Conservation (phyloP, 2,329 filamentous ascomycete species). For the Tympanopsis confertula region DNA sequence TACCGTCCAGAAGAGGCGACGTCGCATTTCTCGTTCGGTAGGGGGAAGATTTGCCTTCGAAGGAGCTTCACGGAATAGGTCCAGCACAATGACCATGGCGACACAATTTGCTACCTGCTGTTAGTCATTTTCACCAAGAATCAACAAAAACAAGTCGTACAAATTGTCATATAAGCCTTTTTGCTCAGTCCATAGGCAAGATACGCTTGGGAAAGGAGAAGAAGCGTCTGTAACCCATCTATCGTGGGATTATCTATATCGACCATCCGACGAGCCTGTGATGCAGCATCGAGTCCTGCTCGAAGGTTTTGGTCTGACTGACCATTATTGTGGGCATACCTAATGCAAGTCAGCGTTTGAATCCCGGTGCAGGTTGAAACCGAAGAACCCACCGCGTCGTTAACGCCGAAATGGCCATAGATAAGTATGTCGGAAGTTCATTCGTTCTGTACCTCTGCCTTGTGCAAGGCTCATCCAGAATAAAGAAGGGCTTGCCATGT, state of each 20-base stretch:
- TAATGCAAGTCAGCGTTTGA: too few relatives aligned
- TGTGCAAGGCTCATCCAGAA: conserved; percentile 66
- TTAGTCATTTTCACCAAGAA: too few relatives aligned
- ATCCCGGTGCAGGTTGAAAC: too few relatives aligned
- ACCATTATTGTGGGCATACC: conserved; percentile 40
- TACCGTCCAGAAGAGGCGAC: conserved; percentile 80
- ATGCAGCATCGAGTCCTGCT: conserved; percentile 53
- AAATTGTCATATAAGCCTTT: conserved; percentile 76
- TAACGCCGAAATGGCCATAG: conserved; percentile 39
- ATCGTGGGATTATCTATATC: conserved; percentile 74
- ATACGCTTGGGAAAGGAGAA: conserved; percentile 66
- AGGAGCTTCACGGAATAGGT: conserved; percentile 69
- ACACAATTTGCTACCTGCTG: conserved; percentile 63
- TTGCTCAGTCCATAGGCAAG: conserved; percentile 70
- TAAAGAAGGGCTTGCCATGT: conserved; percentile 72
- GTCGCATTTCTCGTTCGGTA: conserved; percentile 62
- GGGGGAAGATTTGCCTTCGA: conserved; percentile 49
- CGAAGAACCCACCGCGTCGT: too few relatives aligned
- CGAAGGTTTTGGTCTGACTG: conserved; percentile 37
- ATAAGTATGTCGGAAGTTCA: conserved; percentile 52
- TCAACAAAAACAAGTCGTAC: conserved; percentile 41
- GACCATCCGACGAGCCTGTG: conserved; percentile 56
- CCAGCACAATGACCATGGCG: conserved; percentile 73
- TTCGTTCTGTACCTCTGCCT: conserved; percentile 61
- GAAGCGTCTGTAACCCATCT: conserved; percentile 63